These are phyloP conservation scores for Collybiopsis luxurians DNA, from an alignment of 768 basidiomycete species.

Conservation along the genomic window DNA sequence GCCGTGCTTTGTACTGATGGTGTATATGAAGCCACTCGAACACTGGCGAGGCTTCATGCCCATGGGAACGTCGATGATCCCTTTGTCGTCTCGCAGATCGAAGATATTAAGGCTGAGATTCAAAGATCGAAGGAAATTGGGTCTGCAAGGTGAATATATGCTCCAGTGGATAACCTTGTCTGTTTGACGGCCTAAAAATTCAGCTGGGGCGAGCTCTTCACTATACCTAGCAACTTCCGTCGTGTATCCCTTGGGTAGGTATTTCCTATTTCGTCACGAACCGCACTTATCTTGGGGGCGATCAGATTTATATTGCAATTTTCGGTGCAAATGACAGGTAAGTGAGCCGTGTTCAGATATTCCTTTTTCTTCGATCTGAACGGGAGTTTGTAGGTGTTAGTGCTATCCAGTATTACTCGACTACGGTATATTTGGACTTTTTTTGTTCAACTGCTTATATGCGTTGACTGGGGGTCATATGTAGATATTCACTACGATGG, in stretches of 20 bases:
- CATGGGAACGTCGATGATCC: constrained; percentile 43
- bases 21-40: constrained; percentile 23
- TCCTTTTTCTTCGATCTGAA: background rate
- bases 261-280: constrained; percentile 16
- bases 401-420: constrained; percentile 55
- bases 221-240: constrained; percentile 42
- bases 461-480: background rate
- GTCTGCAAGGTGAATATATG: constrained; percentile 31
- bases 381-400: constrained; percentile 31
- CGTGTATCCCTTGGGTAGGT: constrained; percentile 40
- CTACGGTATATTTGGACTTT: constrained; percentile 26
- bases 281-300: background rate
- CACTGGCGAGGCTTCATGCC: constrained; percentile 52
- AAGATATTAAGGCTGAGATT: constrained; percentile 40
- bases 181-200: background rate
- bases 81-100: constrained; percentile 46
- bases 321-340: constrained; percentile 57
- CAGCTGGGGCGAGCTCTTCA: constrained; percentile 39
- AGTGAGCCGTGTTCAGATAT: constrained; percentile 15
- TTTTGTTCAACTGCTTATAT: background rate
- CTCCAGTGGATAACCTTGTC: background rate
- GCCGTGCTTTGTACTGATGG: background rate
- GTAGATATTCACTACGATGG: constrained; percentile 43
- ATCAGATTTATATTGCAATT: constrained; percentile 45
- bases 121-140: constrained; percentile 31